Evolutionary conservation across 441 rosid genomes (phyloP), one percentile per base, ranked within the genome.

Genomic region (Hura crepitans): DNA sequence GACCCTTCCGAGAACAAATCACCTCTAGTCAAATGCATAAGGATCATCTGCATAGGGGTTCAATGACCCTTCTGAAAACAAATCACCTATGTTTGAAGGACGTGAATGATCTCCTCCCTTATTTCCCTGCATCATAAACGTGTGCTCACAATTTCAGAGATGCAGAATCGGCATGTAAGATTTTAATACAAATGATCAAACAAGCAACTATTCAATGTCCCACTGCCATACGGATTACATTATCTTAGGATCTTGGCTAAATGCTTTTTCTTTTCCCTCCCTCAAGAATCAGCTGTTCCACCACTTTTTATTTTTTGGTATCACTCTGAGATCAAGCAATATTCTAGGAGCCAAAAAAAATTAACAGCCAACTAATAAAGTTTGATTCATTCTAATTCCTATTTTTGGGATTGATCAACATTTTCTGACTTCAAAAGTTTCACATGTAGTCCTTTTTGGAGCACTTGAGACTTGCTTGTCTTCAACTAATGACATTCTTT

Each of bases 21-120:
- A n/a, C n/a, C n/a, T n/a, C n/a, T n/a, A n/a, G n/a, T n/a, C 90
- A 79, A 92, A 92, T 64, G 94, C 95, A 66, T 93, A 90, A 8
- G 97, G 98, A 81, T 93, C 92, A 73, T 89, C 90, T 17, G 85
- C 89, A 66, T 89, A 87, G 31, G 97, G 93, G 80, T 94, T 90
- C 51, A 94, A 81, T 0, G 96, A 90, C 49, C 96, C 98, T 85
- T 94, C 98, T 42, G 92, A 79, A 77, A 94, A 94, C 86, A 94
- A 72, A 74, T 94, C 99, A 28, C 96, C 97, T 2, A 91, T 89
- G 81, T 87, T 91, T 72, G 97, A 85, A 67, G 85, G 81, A 62
- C 74, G 80, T 58, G 72, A 79, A 39, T 62, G 75, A 65, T 46
- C 71, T 42, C 64, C 85, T 65, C 70, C 76, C 76, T 78, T 83